phyloP scores from a whole-genome alignment of 2,329 filamentous ascomycete genomes.

The Elsinoe batatas region DNA sequence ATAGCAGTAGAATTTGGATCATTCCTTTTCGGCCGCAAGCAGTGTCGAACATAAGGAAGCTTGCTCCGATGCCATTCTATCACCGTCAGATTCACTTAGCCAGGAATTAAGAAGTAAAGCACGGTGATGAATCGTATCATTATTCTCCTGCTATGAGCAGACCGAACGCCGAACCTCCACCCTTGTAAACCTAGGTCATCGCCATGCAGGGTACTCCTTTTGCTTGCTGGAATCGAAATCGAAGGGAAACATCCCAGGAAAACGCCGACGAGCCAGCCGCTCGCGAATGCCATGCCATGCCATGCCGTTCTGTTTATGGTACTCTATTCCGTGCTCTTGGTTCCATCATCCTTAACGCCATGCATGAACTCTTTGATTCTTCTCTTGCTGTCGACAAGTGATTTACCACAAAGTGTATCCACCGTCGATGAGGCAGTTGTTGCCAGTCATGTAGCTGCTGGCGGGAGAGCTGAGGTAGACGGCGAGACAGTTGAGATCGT shows the following conservation, averaged over 20 bases:
- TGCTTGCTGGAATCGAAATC: background rate
- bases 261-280: background rate
- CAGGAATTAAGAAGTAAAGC: background rate
- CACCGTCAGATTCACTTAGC: background rate
- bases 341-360: background rate
- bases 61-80: no score
- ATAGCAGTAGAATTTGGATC: no score
- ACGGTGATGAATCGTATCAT: background rate
- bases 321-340: background rate
- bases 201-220: slow-evolving; percentile 2
- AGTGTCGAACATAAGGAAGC: no score
- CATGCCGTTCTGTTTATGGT: background rate
- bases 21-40: no score
- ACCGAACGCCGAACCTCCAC: background rate
- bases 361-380: background rate
- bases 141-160: background rate
- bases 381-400: background rate
- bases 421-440: slow-evolving; percentile 62
- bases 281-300: background rate
- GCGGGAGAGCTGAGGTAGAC: slow-evolving; percentile 67
- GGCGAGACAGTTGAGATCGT: slow-evolving; percentile 68
- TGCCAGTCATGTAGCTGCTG: slow-evolving; percentile 66
- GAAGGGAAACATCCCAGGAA: background rate
- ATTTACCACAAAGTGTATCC: slow-evolving; percentile 51
- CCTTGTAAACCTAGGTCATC: background rate